Conservation (phyloP, 2,329 filamentous ascomycete genomes). For the Pestalotiopsis fici region DNA sequence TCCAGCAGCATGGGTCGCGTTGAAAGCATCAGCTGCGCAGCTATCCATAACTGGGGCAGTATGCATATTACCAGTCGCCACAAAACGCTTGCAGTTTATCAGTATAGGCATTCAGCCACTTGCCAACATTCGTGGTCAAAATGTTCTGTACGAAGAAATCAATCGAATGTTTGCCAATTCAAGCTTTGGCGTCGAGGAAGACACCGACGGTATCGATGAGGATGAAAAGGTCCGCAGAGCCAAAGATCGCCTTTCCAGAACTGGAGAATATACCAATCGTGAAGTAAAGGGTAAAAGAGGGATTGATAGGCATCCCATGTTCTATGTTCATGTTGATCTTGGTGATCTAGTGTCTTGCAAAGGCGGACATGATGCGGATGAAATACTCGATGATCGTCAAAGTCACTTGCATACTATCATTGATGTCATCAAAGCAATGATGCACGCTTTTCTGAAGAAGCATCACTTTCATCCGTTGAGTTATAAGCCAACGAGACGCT, state of each 20-base stretch:
- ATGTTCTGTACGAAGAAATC: conserved; percentile 73
- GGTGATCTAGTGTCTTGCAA: conserved; percentile 10
- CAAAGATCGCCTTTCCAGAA: conserved; percentile 34
- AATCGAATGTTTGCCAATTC: conserved; percentile 79
- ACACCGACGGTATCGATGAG: conserved; percentile 38
- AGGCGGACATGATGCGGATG: conserved; percentile 30
- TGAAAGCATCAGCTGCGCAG: conserved; percentile 64
- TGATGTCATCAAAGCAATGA: conserved; percentile 68
- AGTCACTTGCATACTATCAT: conserved; percentile 56
- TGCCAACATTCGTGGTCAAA: conserved; percentile 53
- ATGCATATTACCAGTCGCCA: conserved; percentile 69
- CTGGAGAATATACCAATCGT: conserved; percentile 47
- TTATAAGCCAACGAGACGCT: conserved; percentile 14
- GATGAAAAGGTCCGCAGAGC: conserved; percentile 22
- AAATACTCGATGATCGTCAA: conserved; percentile 45
- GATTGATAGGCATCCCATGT: conserved; percentile 86
- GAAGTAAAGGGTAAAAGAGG: conserved; percentile 62
- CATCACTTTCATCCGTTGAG: conserved; percentile 65
- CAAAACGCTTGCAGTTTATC: conserved; percentile 77
- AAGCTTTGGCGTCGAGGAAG: conserved; percentile 68
- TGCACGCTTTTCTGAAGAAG: conserved; percentile 73
- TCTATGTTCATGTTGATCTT: conserved; percentile 70
- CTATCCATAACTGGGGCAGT: conserved; percentile 71
- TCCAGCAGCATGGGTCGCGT: conserved; percentile 65
- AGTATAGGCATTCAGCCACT: conserved; percentile 75